These are phyloP conservation scores for Gnetum montanum DNA, from an alignment of 75 land plant genomes.

Conservation along the genomic window DNA sequence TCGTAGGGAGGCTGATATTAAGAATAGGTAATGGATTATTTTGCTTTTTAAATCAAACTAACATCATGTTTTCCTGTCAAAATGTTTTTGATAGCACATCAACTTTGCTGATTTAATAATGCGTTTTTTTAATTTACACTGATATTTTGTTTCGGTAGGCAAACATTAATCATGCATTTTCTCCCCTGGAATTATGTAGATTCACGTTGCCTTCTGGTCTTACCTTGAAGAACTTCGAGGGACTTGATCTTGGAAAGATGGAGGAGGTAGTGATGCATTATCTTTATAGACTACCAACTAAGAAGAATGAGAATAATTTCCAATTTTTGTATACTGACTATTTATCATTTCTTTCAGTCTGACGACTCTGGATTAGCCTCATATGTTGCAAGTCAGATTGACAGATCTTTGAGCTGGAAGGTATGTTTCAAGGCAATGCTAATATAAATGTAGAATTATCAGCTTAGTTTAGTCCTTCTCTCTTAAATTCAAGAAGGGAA, in stretches of 20 bases:
- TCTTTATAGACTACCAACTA: neutral
- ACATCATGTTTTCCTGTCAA: no score
- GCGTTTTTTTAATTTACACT: no score
- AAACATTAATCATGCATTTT: no score
- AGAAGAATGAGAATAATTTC: neutral
- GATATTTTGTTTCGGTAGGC: no score
- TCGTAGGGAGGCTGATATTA: slow-evolving; percentile 85
- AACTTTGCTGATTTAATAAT: no score
- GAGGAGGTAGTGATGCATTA: slow-evolving; percentile 42
- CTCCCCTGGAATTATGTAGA: slow-evolving; percentile 43
- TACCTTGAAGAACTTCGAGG: slow-evolving; percentile 95
- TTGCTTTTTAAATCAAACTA: neutral
- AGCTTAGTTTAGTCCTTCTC: neutral
- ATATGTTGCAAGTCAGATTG: slow-evolving; percentile 92
- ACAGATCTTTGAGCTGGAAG: slow-evolving; percentile 92
- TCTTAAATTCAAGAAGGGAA: neutral
- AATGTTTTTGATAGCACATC: no score
- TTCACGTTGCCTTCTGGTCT: slow-evolving; percentile 72
- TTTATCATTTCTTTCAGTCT: slow-evolving; percentile 47
- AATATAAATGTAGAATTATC: neutral
- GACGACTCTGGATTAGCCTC: slow-evolving; percentile 95
- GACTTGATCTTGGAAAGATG: slow-evolving; percentile 84
- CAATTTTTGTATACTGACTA: neutral
- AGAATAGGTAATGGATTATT: slow-evolving; percentile 70
- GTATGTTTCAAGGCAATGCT: slow-evolving; percentile 19